A percentile compares a stretch with the other conserved stretches of the same genome.
Conservation (phyloP, 805 yeast species). For the Cephaloascus albidus region DNA sequence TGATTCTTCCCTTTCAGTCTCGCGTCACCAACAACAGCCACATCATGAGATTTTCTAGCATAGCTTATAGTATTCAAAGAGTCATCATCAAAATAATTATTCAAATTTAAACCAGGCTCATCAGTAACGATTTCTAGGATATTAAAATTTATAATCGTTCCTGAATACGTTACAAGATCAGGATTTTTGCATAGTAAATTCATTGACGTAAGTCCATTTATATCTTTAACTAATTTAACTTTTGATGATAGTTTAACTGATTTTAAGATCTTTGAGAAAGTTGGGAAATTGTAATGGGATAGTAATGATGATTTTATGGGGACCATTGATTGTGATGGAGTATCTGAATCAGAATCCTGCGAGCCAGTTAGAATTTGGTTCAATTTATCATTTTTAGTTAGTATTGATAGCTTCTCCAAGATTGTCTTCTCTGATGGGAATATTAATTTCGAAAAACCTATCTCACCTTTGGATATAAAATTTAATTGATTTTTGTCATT, state of each 20-base stretch:
- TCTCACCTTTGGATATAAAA: constrained; percentile 30
- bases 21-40: neutral
- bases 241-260: constrained; percentile 28
- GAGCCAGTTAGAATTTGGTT: neutral
- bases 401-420: constrained; percentile 24
- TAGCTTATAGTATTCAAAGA: neutral
- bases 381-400: constrained; percentile 2
- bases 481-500: constrained; percentile 14
- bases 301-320: constrained; percentile 13
- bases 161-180: constrained; percentile 17
- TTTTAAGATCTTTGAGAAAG: constrained; percentile 20
- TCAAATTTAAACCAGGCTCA: constrained; percentile 7
- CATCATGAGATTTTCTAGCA: neutral
- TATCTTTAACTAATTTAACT: constrained; percentile 28
- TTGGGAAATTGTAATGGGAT: constrained; percentile 21
- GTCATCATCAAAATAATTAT: constrained; percentile 17
- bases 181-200: constrained; percentile 27
- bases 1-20: neutral
- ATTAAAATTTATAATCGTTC: constrained; percentile 28
- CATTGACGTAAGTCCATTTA: constrained; percentile 22
- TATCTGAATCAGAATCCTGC: constrained; percentile 2
- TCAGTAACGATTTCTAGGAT: constrained; percentile 20
- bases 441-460: constrained; percentile 30
- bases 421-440: constrained; percentile 28
- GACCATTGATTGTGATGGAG: constrained; percentile 3